Base-by-base conservation (phyloP, 1,284 basidiomycete species). In the Naganishia sp. region DNA sequence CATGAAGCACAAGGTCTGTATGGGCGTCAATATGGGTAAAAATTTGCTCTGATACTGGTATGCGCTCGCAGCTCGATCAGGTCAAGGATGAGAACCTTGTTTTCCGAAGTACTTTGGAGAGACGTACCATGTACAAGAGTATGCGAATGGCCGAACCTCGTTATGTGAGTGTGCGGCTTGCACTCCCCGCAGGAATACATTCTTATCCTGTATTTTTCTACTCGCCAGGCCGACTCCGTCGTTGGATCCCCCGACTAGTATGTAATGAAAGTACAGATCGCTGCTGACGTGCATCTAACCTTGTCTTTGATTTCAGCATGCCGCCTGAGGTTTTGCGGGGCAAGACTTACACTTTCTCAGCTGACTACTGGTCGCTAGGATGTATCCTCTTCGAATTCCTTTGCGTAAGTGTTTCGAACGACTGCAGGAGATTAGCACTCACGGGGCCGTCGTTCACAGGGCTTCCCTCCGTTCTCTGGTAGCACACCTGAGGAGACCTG, bases 341-440 rank as follows among this genome's bases (percentile, higher is more conserved):
- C 43, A 92, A 94, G 76, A 89, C 92, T 5, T 99, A 99, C 81
- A 90, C 89, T 0, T 96, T 90, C 77, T 90, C 92, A 0, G 96
- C 98, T 64, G 96, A 99, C 81, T 99, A 92, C 76, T 99, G 96
- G 96, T 95, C 92, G 5, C 85, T 99, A 4, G 96, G 96, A 11
- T 99, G 96, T 78, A 99, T 99, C 74, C 82, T 99, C 33, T 99
- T 98, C 81, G 94, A 98, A 81, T 97, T 97, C 81, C 83, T 97
- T n/a, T 83, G 81, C 65, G 81, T 80, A 65, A 68, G 72, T 70
- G 15, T 18, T n/a, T 25, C 28, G 0, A 39, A n/a, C 28, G 33
- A 10, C 16, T 43, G 28, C 2, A 21, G 13, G 23, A 5, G 18
- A 44, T 42, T 4, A 6, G 7, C 36, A 2, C 7, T 43, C 23